Conservation (phyloP, 805 yeast genomes). For the Candida ipomoeae region DNA sequence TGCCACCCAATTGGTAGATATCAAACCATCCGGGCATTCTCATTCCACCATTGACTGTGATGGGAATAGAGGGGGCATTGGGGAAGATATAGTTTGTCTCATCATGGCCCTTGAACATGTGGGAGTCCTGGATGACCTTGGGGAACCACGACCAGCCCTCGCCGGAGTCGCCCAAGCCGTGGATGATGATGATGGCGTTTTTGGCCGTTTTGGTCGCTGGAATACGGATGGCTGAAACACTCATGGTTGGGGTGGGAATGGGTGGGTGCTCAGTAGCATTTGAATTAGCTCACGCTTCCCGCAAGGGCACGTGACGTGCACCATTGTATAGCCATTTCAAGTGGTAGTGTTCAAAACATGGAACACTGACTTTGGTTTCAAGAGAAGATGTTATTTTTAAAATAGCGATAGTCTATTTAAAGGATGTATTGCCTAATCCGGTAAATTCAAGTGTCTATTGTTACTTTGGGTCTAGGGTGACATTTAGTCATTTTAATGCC, state of each 20-base stretch:
- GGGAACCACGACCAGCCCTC: slow-evolving; percentile 86
- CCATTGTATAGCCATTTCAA: background rate
- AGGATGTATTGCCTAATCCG: background rate
- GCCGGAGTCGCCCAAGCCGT: slow-evolving; percentile 92
- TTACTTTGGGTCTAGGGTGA: too few relatives aligned
- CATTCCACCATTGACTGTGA: slow-evolving; percentile 64
- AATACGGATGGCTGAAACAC: slow-evolving; percentile 24
- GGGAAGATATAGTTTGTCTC: slow-evolving; percentile 75
- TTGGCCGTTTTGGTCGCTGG: slow-evolving; percentile 30
- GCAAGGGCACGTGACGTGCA: slow-evolving; percentile 1
- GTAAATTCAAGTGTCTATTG: too few relatives aligned
- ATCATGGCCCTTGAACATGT: slow-evolving; percentile 46
- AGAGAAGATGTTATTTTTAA: too few relatives aligned
- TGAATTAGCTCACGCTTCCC: background rate
- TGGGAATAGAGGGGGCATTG: slow-evolving; percentile 72
- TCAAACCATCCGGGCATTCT: slow-evolving; percentile 88
- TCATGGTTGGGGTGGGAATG: slow-evolving; percentile 7
- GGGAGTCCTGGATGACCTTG: slow-evolving; percentile 47
- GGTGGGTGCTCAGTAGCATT: background rate
- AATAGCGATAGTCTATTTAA: background rate
- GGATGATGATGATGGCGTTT: slow-evolving; percentile 68
- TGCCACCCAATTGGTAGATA: slow-evolving; percentile 51
- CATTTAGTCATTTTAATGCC: too few relatives aligned
- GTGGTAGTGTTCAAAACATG: too few relatives aligned
- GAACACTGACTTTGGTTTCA: too few relatives aligned